Conservation (phyloP, 2,329 filamentous ascomycete species). For the Aureobasidium leucospermi region DNA sequence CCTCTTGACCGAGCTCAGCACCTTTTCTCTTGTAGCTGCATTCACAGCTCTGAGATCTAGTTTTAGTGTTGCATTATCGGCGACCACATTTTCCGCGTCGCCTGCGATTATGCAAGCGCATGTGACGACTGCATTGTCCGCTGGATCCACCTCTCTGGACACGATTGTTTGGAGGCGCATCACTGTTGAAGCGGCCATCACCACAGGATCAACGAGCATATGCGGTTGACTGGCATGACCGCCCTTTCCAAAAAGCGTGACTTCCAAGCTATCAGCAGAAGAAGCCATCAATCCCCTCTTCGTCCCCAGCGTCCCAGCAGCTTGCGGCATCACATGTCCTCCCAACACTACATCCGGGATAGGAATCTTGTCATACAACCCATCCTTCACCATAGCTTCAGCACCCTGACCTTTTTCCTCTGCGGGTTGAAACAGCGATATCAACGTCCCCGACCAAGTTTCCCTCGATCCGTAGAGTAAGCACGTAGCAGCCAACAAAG, state of each 20-base stretch:
- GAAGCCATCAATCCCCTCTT: slow-evolving; percentile 35
- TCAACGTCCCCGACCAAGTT: slow-evolving; percentile 54
- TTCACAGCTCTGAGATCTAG: slow-evolving; percentile 48
- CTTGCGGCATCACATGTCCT: slow-evolving; percentile 48
- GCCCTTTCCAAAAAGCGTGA: slow-evolving; percentile 52
- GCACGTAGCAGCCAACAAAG: slow-evolving; percentile 49
- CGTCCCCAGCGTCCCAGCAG: slow-evolving; percentile 35
- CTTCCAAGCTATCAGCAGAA: slow-evolving; percentile 33
- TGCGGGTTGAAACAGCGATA: slow-evolving; percentile 60
- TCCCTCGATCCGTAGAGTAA: slow-evolving; percentile 39
- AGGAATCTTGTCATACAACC: slow-evolving; percentile 47
- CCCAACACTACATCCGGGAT: slow-evolving; percentile 51
- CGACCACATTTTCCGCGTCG: slow-evolving; percentile 54
- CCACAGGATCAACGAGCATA: slow-evolving; percentile 49
- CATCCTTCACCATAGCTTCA: slow-evolving; percentile 54
- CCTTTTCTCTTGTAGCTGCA: slow-evolving; percentile 38
- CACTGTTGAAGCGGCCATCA: slow-evolving; percentile 50
- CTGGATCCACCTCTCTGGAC: slow-evolving; percentile 46
- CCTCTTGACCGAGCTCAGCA: slow-evolving; percentile 42
- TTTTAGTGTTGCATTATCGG: slow-evolving; percentile 47
- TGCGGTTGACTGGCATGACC: slow-evolving; percentile 53
- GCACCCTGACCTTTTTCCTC: slow-evolving; percentile 60
- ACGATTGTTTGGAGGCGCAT: slow-evolving; percentile 54
- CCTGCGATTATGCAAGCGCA: slow-evolving; percentile 53
- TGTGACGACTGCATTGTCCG: slow-evolving; percentile 51